A percentile compares a stretch with the other conserved stretches of the same genome.
Conservation (phyloP, 169 alveolate species). For the Plasmodium relictum region DNA sequence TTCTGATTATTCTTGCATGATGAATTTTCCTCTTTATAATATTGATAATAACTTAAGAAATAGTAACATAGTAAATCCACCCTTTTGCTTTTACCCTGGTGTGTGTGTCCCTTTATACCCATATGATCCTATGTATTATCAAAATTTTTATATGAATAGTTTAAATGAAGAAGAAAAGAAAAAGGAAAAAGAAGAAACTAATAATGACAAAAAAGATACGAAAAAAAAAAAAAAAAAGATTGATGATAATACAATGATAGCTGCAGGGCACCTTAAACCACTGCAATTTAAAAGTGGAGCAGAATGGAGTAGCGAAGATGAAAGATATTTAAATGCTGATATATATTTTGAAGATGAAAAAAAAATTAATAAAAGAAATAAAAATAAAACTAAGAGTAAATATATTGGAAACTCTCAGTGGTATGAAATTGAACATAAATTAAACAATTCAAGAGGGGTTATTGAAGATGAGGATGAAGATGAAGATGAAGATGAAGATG, state of each 20-base stretch:
- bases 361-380: background rate
- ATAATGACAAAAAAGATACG: background rate
- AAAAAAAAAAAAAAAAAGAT: background rate
- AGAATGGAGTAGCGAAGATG: slow-evolving; percentile 60
- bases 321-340: slow-evolving; percentile 14
- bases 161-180: background rate
- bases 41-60: background rate
- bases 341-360: background rate
- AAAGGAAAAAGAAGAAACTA: background rate
- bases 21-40: background rate
- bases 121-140: background rate
- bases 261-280: slow-evolving; percentile 43
- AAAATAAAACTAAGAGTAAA: background rate
- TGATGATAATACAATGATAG: slow-evolving; percentile 11
- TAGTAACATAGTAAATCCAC: background rate
- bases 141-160: background rate
- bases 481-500: background rate
- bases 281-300: slow-evolving; percentile 50
- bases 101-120: background rate
- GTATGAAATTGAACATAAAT: slow-evolving; percentile 51
- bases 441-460: slow-evolving; percentile 61
- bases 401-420: slow-evolving; percentile 59
- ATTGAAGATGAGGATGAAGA: slow-evolving; percentile 20
- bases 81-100: slow-evolving; percentile 3
- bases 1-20: background rate